Base-by-base conservation (phyloP, 257 asterid genomes). In the Nicotiana noctiflora region DNA sequence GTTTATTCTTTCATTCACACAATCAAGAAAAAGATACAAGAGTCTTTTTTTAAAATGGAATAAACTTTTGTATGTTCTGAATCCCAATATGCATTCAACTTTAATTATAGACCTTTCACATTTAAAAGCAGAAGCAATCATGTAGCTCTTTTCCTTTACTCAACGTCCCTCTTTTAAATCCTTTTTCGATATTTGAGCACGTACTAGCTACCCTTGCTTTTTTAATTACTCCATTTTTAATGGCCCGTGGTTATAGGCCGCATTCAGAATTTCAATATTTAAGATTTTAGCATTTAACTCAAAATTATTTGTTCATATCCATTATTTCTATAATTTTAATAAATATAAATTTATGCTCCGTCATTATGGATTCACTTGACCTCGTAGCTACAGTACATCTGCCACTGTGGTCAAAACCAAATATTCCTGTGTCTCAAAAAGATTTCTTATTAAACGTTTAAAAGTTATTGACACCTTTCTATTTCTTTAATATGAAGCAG, bases 41-140 rank as follows among this genome's bases (percentile, higher is more conserved):
- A n/a, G n/a, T 59, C 74, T 77, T 80, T 82, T 32, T 34, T 56
- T 85, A 82, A 75, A 86, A 74, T 60, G 40, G 81, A 78, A 81
- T 82, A 64, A 81, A 75, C 72, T 80, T 85, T 83, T 84, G 83
- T 66, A 77, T 84, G 80, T 59, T n/a, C 82, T 85, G 81, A 83
- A 87, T 86, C 84, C 85, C 90, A 86, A 84, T 81, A 77, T 61
- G 79, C 85, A 84, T 84, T 49, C 70, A 76, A 60, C 83, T 84
- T 56, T 82, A 84, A 80, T 75, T 34, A 79, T 86, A 75, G 79
- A 79, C 77, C 89, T 83, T 85, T 82, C 25, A 59, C 78, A 49
- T 76, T 86, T 17, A 83, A 90, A 90, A 88, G 91, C 87, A 85
- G 63, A 84, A 81, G 82, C 88, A 92, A 89, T 90, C 89, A 91